phyloP scores from a whole-genome alignment of 331 rosid species.

The Prunus yedoensis region DNA sequence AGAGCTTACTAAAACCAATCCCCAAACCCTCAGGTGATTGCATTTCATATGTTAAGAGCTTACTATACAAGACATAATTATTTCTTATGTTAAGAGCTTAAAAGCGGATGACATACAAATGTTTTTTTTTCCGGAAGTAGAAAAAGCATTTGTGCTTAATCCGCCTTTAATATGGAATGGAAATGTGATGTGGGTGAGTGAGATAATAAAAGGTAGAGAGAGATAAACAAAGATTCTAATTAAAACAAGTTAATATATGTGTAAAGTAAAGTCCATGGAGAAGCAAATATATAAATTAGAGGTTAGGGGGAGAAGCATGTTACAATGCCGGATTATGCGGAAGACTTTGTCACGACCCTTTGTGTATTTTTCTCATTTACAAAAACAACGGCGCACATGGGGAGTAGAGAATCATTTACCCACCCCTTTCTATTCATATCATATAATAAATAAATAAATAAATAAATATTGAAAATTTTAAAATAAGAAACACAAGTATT shows the following conservation, averaged over 20 bases:
- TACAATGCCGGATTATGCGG: conserved; percentile 55
- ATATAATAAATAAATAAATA: too few relatives aligned
- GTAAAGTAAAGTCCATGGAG: neutral
- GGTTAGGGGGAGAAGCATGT: conserved; percentile 34
- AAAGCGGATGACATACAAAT: too few relatives aligned
- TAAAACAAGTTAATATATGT: neutral
- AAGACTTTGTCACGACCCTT: conserved; percentile 31
- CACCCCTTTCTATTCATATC: conserved; percentile 1
- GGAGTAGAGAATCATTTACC: conserved; percentile 51
- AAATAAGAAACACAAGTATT: neutral
- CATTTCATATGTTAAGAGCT: too few relatives aligned
- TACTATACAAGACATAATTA: too few relatives aligned
- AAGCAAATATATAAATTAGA: neutral
- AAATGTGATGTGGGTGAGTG: neutral
- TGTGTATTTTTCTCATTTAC: conserved; percentile 24
- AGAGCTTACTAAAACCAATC: too few relatives aligned
- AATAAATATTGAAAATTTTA: neutral
- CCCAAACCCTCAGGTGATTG: too few relatives aligned
- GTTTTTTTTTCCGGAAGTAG: too few relatives aligned
- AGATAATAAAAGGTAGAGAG: neutral
- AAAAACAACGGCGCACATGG: conserved; percentile 59
- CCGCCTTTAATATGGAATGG: neutral
- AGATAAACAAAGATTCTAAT: conserved; percentile 21
- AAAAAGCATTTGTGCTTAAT: too few relatives aligned
- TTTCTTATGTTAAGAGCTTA: too few relatives aligned